Evolutionary conservation across 768 basidiomycete genomes (phyloP).

Genomic region (Erythrobasidium yunnanense): DNA sequence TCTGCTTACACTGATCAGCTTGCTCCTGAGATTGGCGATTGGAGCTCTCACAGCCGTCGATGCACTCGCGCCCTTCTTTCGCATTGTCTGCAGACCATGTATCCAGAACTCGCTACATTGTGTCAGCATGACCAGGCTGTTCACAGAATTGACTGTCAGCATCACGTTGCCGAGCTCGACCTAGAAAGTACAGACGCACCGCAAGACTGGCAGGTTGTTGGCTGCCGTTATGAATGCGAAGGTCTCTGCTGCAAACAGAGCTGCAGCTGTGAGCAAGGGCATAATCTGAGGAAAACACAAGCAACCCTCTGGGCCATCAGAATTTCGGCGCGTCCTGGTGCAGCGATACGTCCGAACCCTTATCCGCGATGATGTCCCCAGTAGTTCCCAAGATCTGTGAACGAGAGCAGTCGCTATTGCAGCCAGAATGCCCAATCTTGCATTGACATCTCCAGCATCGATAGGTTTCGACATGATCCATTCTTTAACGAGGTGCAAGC

Average conservation of each 20-base stretch:
- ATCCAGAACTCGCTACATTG: conserved; percentile 32
- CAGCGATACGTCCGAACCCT: too few species aligned
- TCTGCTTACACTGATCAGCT: background rate
- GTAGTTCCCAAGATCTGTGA: conserved; percentile 21
- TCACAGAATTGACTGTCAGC: background rate
- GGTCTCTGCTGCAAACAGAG: background rate
- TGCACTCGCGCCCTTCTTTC: background rate
- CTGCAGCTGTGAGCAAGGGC: conserved; percentile 7
- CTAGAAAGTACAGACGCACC: background rate
- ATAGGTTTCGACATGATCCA: conserved; percentile 34
- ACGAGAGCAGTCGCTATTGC: background rate
- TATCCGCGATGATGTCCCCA: too few species aligned
- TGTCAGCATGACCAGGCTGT: conserved; percentile 34
- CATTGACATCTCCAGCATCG: conserved; percentile 6
- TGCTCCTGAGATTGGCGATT: background rate
- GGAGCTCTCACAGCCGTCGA: conserved; percentile 1
- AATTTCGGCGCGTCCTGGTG: too few species aligned
- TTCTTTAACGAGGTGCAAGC: conserved; percentile 32
- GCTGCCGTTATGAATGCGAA: conserved; percentile 12
- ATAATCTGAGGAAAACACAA: too few species aligned
- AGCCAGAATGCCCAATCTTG: background rate
- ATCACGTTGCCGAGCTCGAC: background rate
- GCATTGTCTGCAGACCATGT: conserved; percentile 17
- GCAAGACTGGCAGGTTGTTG: conserved; percentile 8
- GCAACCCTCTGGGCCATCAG: too few species aligned